Percentiles rank a stretch among this genome's conserved stretches.
Evolutionary conservation across 2,329 filamentous ascomycete genomes (phyloP).

Genomic region (Fusarium neocosmosporiellum): DNA sequence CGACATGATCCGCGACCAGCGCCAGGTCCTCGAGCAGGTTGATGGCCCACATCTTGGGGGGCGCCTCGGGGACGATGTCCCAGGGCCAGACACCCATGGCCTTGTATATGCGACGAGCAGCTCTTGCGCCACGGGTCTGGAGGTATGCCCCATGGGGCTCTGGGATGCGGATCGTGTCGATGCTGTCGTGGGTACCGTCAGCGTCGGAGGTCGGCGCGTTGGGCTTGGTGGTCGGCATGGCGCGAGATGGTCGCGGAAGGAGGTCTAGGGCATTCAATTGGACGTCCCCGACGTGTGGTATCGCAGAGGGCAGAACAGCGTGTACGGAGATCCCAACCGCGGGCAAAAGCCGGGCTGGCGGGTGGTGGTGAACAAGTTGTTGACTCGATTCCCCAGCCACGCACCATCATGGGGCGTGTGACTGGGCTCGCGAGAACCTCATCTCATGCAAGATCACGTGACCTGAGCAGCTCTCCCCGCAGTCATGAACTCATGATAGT

Average conservation of each 20-base stretch:
- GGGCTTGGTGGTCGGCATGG: slow-evolving; percentile 41
- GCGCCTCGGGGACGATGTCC: slow-evolving; percentile 44
- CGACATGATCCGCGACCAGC: slow-evolving; percentile 44
- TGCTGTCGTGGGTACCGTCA: slow-evolving; percentile 36
- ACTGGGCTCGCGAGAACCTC: slow-evolving; percentile 13
- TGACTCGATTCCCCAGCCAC: slow-evolving; percentile 36
- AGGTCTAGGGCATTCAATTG: slow-evolving; percentile 26
- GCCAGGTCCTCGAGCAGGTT: slow-evolving; percentile 45
- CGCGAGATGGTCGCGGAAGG: slow-evolving; percentile 17
- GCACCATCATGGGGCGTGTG: slow-evolving; percentile 39
- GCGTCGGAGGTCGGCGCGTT: slow-evolving; percentile 36
- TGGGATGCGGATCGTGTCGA: slow-evolving; percentile 41
- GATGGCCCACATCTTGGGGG: slow-evolving; percentile 46
- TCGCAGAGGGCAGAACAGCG: neutral
- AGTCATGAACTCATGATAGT: slow-evolving; percentile 46
- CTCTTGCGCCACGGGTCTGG: slow-evolving; percentile 42
- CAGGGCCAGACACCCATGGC: slow-evolving; percentile 45
- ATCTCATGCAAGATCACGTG: slow-evolving; percentile 43
- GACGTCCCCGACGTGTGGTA: neutral
- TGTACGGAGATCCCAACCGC: slow-evolving; percentile 32
- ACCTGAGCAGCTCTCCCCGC: slow-evolving; percentile 34
- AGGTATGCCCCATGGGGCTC: slow-evolving; percentile 41
- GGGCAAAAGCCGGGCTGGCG: slow-evolving; percentile 37
- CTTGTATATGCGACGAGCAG: slow-evolving; percentile 41
- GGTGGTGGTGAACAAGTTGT: slow-evolving; percentile 25